A percentile compares a stretch with the other conserved stretches of the same genome.
Evolutionary conservation across 208 protist species (phyloP).

Genomic region (Acanthamoeba lenticulata): DNA sequence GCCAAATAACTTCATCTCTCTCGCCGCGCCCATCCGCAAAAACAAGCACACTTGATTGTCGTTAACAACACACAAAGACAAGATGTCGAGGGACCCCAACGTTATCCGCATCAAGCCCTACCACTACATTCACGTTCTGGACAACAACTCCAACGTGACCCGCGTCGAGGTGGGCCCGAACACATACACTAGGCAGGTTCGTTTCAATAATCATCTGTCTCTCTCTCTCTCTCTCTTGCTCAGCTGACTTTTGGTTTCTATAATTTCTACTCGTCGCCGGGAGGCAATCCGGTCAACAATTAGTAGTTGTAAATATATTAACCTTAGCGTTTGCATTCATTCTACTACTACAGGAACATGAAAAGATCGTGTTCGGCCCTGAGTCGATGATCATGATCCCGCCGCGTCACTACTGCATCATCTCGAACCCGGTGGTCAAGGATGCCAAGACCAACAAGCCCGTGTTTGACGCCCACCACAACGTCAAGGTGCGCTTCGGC

Average conservation of each 20-base stretch:
- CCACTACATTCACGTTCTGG: constrained; percentile 94
- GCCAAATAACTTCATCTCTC: too few relatives aligned
- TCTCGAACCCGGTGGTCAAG: constrained; percentile 90
- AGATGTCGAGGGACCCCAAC: background rate
- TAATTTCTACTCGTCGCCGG: too few relatives aligned
- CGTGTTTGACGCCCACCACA: constrained; percentile 85
- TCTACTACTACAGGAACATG: constrained; percentile 85
- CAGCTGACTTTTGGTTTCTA: background rate
- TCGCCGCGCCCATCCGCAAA: background rate
- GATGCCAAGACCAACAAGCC: constrained; percentile 78
- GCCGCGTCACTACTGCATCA: constrained; percentile 91
- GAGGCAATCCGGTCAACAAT: too few relatives aligned
- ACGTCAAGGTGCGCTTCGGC: constrained; percentile 91
- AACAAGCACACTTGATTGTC: too few relatives aligned
- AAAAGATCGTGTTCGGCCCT: constrained; percentile 92
- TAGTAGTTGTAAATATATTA: too few relatives aligned
- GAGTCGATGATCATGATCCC: constrained; percentile 89
- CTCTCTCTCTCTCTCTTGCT: too few relatives aligned
- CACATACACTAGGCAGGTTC: constrained; percentile 89
- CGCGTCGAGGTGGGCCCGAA: constrained; percentile 89
- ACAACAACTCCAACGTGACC: constrained; percentile 91
- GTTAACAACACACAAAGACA: background rate
- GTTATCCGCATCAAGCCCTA: constrained; percentile 93
- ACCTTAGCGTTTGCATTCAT: too few relatives aligned
- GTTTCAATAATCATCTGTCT: too few relatives aligned